These are phyloP conservation scores for Lipomyces lipofer DNA, from an alignment of 805 yeast genomes.

Conservation along the genomic window DNA sequence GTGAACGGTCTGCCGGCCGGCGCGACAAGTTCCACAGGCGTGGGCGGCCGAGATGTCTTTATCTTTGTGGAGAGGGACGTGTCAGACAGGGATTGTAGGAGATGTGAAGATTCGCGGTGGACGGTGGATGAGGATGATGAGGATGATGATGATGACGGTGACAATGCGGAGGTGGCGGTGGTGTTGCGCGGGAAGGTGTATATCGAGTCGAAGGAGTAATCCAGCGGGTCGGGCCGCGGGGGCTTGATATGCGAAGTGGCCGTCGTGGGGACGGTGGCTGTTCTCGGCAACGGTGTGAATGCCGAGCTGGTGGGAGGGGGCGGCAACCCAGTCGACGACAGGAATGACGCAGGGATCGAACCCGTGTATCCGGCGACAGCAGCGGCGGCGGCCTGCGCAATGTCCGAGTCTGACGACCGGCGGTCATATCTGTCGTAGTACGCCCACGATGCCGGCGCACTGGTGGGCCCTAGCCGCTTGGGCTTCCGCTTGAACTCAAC, in stretches of 20 bases:
- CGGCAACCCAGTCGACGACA: background rate
- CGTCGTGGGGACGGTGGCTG: background rate
- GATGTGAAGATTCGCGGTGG: no score
- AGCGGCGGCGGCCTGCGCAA: constrained; percentile 11
- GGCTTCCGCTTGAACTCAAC: constrained; percentile 44
- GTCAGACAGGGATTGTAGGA: background rate
- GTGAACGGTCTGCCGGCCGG: constrained; percentile 30
- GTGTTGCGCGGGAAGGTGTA: constrained; percentile 3
- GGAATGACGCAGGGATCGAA: background rate
- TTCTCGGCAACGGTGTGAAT: background rate
- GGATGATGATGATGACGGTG: no score
- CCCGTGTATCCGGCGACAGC: constrained; percentile 1
- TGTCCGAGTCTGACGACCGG: constrained; percentile 17
- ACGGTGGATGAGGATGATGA: no score
- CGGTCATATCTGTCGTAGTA: constrained; percentile 10
- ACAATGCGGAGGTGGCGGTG: background rate
- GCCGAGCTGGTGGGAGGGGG: background rate
- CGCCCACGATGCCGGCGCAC: background rate
- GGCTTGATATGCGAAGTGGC: constrained; percentile 4
- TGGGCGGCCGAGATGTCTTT: constrained; percentile 12
- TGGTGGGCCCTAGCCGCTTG: background rate
- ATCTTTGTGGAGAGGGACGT: constrained; percentile 1
- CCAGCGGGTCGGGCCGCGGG: constrained; percentile 19
- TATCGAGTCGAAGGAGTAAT: constrained; percentile 25
- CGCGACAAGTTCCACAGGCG: constrained; percentile 25